Conservation (phyloP, 306 rosid genomes). For the Abrus pulchellus region DNA sequence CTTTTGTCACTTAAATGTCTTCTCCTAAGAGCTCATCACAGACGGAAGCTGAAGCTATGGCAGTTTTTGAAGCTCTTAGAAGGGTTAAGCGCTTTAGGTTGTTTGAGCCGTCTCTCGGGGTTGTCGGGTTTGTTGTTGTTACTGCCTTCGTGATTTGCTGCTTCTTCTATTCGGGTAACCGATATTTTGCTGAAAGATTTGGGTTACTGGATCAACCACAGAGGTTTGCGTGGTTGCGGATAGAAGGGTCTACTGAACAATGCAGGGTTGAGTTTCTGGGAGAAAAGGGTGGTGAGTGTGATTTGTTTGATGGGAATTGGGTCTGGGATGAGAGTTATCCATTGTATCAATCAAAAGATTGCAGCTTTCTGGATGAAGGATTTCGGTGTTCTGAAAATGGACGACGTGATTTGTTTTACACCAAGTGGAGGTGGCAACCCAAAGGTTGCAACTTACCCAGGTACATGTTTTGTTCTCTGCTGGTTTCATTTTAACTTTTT, state of each 20-base stretch:
- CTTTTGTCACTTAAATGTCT: constrained; percentile 54
- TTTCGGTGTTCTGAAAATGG: constrained; percentile 93
- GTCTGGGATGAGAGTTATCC: constrained; percentile 92
- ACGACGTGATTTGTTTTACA: constrained; percentile 85
- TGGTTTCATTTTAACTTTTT: constrained; percentile 3
- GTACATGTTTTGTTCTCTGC: constrained; percentile 40
- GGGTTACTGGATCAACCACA: constrained; percentile 58
- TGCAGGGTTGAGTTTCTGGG: constrained; percentile 70
- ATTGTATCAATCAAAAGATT: constrained; percentile 69
- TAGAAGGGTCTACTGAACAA: constrained; percentile 42
- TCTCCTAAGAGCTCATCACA: constrained; percentile 49
- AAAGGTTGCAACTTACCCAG: constrained; percentile 84
- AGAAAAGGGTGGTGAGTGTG: constrained; percentile 61
- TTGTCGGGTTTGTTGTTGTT: constrained; percentile 70
- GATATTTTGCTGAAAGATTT: constrained; percentile 56
- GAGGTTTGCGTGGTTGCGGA: constrained; percentile 67
- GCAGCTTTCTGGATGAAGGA: constrained; percentile 78
- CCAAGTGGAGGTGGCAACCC: constrained; percentile 98
- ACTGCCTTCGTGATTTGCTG: constrained; percentile 58
- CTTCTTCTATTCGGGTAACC: constrained; percentile 69
- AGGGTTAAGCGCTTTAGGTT: constrained; percentile 65
- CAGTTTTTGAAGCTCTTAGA: constrained; percentile 57
- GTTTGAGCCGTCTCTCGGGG: constrained; percentile 74
- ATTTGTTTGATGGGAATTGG: constrained; percentile 88
- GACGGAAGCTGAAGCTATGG: constrained; percentile 60